Conservation (phyloP, 2,329 filamentous ascomycete genomes). For the Microdochium bolleyi region DNA sequence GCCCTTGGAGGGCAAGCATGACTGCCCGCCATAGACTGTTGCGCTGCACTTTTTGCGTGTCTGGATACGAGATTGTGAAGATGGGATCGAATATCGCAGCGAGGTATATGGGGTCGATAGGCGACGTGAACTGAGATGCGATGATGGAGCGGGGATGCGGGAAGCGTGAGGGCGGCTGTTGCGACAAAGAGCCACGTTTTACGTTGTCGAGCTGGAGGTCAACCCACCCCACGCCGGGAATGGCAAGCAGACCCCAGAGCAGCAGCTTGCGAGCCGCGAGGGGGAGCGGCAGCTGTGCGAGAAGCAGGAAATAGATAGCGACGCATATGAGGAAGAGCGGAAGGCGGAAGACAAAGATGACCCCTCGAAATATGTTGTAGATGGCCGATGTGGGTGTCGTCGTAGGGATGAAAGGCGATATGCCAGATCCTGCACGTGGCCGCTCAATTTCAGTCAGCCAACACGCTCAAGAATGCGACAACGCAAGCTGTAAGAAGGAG, state of each 20-base stretch:
- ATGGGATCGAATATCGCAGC: conserved; percentile 94
- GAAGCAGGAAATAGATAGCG: conserved; percentile 66
- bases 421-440: conserved; percentile 92
- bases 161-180: conserved; percentile 64
- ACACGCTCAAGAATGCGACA: background rate
- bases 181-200: conserved; percentile 77
- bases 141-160: conserved; percentile 77
- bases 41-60: conserved; percentile 62
- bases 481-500: no score
- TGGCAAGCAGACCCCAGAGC: conserved; percentile 78
- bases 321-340: conserved; percentile 66
- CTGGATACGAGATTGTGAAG: conserved; percentile 80
- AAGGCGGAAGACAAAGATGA: conserved; percentile 74
- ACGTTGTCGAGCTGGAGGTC: conserved; percentile 96
- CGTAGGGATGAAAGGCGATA: conserved; percentile 89
- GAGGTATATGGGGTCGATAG: conserved; percentile 87
- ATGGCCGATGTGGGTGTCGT: conserved; percentile 55
- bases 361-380: conserved; percentile 56
- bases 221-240: conserved; percentile 96
- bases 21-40: conserved; percentile 74
- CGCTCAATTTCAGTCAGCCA: no score
- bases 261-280: conserved; percentile 66
- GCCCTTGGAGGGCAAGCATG: conserved; percentile 57
- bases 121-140: conserved; percentile 84
- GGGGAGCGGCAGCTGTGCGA: conserved; percentile 71